Conservation (phyloP, 2,329 filamentous ascomycete species). For the Falciphora oryzae region DNA sequence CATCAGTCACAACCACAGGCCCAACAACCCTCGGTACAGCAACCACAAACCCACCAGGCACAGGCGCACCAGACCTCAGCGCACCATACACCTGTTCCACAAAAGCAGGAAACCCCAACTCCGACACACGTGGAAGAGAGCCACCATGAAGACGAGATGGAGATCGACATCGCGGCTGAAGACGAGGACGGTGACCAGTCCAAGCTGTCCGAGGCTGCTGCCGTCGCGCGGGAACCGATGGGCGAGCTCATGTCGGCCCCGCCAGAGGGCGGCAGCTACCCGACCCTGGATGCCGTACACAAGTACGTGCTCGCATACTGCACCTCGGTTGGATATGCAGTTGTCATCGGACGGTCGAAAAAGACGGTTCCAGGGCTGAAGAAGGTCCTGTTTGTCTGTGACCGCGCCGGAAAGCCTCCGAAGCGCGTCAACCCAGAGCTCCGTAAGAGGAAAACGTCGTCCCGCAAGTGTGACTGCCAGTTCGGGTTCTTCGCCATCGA, state of each 20-base stretch:
- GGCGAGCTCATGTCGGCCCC: slow-evolving; percentile 57
- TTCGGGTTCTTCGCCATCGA: slow-evolving; percentile 68
- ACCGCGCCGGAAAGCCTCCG: slow-evolving; percentile 58
- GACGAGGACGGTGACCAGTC: slow-evolving; percentile 35
- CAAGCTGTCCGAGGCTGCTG: slow-evolving; percentile 44
- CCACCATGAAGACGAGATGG: slow-evolving; percentile 44
- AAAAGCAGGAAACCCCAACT: slow-evolving; percentile 19
- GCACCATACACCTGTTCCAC: slow-evolving; percentile 12
- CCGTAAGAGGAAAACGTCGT: slow-evolving; percentile 60
- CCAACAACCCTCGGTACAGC: slow-evolving; percentile 19
- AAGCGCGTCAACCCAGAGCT: slow-evolving; percentile 57
- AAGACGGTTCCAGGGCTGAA: slow-evolving; percentile 62
- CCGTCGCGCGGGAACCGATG: slow-evolving; percentile 48
- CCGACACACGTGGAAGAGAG: slow-evolving; percentile 22
- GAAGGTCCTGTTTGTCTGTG: slow-evolving; percentile 63
- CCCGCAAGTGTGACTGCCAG: slow-evolving; percentile 62
- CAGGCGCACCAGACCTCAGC: slow-evolving; percentile 17
- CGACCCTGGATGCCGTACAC: slow-evolving; percentile 59
- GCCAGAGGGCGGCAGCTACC: slow-evolving; percentile 58
- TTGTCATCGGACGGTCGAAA: slow-evolving; percentile 62
- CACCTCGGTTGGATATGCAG: slow-evolving; percentile 61
- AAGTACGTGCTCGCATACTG: slow-evolving; percentile 60
- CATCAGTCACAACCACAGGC: slow-evolving; percentile 23
- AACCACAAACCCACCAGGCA: slow-evolving; percentile 22
- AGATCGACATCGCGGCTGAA: slow-evolving; percentile 35